Evolutionary conservation across 192 early-diverging fungal genomes (phyloP).

Genomic region (Backusella luteola): DNA sequence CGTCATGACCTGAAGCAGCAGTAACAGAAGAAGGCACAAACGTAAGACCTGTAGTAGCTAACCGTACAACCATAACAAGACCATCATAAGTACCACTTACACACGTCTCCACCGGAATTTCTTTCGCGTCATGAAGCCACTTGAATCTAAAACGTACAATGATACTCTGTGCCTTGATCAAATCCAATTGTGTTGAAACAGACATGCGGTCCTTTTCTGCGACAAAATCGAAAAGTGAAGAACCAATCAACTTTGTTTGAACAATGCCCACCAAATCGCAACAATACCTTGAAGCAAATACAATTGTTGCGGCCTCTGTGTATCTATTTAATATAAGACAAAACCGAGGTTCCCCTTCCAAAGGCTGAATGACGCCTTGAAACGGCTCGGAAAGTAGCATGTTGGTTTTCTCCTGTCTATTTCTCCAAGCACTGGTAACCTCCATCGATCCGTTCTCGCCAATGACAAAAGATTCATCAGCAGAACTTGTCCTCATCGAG

Average conservation of each 20-base stretch:
- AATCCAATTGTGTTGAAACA: conserved; percentile 5
- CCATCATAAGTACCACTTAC: conserved; percentile 14
- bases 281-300: not conserved
- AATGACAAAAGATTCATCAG: not conserved
- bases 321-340: conserved; percentile 20
- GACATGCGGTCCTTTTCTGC: not conserved
- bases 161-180: not conserved
- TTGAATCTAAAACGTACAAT: conserved; percentile 11
- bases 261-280: not conserved
- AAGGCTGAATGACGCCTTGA: not conserved
- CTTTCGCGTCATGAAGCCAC: conserved; percentile 1
- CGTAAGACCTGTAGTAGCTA: not conserved
- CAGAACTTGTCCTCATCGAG: not conserved
- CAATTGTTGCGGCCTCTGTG: not conserved
- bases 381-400: not conserved
- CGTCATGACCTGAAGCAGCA: not conserved
- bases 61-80: conserved; percentile 24
- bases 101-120: conserved; percentile 16
- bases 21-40: not conserved
- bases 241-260: not conserved
- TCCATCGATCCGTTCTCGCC: not conserved
- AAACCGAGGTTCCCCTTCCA: conserved; percentile 24
- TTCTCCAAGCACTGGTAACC: not conserved
- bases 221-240: conserved; percentile 15
- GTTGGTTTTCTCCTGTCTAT: not conserved